These are phyloP conservation scores for Diaporthe capsici DNA, from an alignment of 2,329 filamentous ascomycete genomes.

Conservation along the genomic window DNA sequence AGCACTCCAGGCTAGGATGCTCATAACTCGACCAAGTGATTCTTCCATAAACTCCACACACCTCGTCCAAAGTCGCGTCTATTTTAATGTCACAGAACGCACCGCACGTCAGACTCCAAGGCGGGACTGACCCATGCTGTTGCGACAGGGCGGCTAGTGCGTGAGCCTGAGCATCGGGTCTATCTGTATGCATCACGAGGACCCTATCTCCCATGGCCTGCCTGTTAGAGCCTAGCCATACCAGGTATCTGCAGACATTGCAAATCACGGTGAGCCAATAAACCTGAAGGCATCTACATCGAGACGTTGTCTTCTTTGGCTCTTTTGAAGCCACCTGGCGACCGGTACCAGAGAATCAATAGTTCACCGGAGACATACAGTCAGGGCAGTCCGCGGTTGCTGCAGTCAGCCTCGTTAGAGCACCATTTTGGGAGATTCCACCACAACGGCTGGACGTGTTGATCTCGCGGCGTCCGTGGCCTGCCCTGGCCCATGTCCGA, in stretches of 20 bases:
- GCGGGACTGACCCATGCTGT: not conserved
- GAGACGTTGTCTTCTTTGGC: not conserved
- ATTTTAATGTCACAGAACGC: not conserved
- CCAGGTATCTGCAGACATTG: not conserved
- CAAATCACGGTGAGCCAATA: not conserved
- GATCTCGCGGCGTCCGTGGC: not conserved
- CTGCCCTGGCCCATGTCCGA: not conserved
- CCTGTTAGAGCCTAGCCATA: slow-evolving; percentile 13
- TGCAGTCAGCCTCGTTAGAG: not conserved
- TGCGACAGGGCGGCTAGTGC: not conserved
- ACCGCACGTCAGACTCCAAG: not conserved
- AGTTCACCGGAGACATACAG: not conserved
- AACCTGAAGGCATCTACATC: not conserved
- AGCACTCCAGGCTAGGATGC: not conserved
- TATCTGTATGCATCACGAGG: not conserved
- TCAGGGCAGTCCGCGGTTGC: not conserved
- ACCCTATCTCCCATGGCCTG: not conserved
- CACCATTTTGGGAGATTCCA: too few relatives aligned
- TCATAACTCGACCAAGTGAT: not conserved
- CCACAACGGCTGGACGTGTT: not conserved
- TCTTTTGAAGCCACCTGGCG: not conserved
- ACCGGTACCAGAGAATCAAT: not conserved
- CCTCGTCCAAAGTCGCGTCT: not conserved
- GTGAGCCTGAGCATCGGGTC: not conserved
- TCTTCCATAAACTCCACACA: not conserved